These are phyloP conservation scores for Rhodomyrtus psidioides DNA, from an alignment of 441 rosid species.

Conservation along the genomic window DNA sequence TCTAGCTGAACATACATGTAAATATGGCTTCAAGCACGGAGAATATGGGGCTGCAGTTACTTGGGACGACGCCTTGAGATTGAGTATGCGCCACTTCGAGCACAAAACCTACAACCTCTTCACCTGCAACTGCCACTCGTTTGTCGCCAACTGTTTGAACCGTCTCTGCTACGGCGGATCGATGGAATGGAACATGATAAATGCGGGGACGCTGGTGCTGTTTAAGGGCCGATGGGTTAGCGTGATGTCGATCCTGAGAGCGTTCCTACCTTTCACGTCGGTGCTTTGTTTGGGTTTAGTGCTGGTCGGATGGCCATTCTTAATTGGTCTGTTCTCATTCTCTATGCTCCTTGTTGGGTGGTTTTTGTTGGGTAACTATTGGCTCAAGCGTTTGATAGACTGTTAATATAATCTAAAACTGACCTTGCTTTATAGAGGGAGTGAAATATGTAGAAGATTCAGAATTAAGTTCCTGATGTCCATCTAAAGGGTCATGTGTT, in stretches of 20 bases:
- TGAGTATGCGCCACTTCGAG: conserved; percentile 47
- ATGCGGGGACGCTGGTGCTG: conserved; percentile 53
- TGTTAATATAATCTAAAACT: conserved; percentile 11
- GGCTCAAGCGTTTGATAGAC: conserved; percentile 43
- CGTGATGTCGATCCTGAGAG: conserved; percentile 38
- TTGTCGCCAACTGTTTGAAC: conserved; percentile 68
- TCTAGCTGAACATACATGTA: conserved; percentile 67
- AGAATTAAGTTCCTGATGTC: not conserved
- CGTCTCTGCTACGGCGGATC: conserved; percentile 61
- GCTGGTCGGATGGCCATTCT: conserved; percentile 77
- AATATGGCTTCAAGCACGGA: conserved; percentile 53
- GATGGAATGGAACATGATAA: conserved; percentile 85
- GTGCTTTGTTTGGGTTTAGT: conserved; percentile 51
- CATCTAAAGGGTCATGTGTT: not conserved
- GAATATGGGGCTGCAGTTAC: conserved; percentile 62
- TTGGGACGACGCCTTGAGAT: conserved; percentile 73
- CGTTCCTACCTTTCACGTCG: conserved; percentile 57
- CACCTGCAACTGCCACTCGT: conserved; percentile 85
- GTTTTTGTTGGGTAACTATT: conserved; percentile 64
- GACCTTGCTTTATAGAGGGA: not conserved
- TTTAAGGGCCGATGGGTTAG: conserved; percentile 61
- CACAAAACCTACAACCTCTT: conserved; percentile 80
- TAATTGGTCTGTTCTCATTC: conserved; percentile 59
- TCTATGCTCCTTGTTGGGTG: conserved; percentile 53
- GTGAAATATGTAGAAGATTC: not conserved